Conservation (phyloP, 169 alveolate species). For the Perkinsus chesapeaki region DNA sequence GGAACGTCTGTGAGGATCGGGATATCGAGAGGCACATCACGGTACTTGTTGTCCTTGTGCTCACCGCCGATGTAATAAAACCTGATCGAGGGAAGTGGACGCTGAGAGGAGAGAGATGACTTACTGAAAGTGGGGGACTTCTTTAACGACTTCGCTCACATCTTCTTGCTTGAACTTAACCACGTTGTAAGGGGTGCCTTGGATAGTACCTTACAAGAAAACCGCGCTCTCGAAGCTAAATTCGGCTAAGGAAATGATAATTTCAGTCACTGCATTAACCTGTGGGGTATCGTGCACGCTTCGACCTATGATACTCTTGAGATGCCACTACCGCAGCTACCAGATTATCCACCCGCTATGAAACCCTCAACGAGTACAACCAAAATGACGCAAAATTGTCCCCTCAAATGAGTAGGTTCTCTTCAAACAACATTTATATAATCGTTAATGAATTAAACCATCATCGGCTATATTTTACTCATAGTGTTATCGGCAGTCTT, state of each 20-base stretch:
- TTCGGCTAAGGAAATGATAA: too few species aligned
- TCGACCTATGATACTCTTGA: not conserved
- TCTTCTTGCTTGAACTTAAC: constrained; percentile 59
- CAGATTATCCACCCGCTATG: not conserved
- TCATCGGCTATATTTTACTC: not conserved
- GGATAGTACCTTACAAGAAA: not conserved
- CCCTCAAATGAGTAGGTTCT: too few species aligned
- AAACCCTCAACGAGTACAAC: not conserved
- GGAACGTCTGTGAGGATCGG: constrained; percentile 33
- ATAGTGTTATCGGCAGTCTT: not conserved
- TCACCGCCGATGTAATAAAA: constrained; percentile 50
- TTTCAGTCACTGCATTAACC: not conserved
- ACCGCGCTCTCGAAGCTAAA: too few species aligned
- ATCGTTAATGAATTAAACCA: not conserved
- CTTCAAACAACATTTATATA: not conserved
- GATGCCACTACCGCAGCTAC: not conserved
- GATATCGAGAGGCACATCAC: constrained; percentile 51
- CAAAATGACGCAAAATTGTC: not conserved
- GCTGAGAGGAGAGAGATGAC: not conserved
- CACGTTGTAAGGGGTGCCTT: constrained; percentile 2
- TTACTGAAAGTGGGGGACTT: constrained; percentile 63
- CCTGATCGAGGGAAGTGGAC: not conserved
- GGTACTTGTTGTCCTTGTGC: constrained; percentile 46
- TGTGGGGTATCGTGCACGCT: not conserved
- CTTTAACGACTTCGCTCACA: constrained; percentile 47